A percentile compares a stretch with the other conserved stretches of the same genome.
Evolutionary conservation across 148 eudicot genomes (phyloP).

Genomic region (Chenopodium album): DNA sequence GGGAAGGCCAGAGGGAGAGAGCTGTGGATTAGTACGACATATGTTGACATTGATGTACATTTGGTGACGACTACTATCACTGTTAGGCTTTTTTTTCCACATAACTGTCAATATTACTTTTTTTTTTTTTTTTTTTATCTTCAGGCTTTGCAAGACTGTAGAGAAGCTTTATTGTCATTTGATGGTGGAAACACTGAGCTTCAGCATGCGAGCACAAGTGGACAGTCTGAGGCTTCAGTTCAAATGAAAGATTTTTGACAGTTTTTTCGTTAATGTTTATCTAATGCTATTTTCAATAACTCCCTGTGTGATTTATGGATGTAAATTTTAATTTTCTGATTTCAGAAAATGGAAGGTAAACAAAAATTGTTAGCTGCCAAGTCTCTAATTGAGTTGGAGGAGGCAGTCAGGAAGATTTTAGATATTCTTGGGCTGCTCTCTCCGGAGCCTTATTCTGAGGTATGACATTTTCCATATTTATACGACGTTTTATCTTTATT

Average conservation of each 20-base stretch:
- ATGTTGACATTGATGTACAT: too few relatives aligned
- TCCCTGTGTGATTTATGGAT: background rate
- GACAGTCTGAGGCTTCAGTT: background rate
- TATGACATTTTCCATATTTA: too few relatives aligned
- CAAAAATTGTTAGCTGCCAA: background rate
- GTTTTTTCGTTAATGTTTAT: too few relatives aligned
- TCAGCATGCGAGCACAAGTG: background rate
- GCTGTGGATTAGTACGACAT: too few relatives aligned
- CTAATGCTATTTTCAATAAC: too few relatives aligned
- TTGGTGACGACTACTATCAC: too few relatives aligned
- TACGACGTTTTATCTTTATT: background rate
- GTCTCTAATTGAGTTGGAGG: background rate
- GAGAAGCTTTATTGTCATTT: background rate
- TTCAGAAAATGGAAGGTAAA: background rate
- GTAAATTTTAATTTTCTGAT: background rate
- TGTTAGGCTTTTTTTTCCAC: too few relatives aligned
- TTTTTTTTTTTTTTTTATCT: too few relatives aligned
- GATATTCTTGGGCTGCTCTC: background rate
- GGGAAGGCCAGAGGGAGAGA: too few relatives aligned
- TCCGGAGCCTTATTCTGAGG: background rate
- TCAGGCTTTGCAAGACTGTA: background rate
- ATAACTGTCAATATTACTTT: too few relatives aligned
- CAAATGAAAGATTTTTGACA: background rate
- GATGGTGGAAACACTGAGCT: background rate
- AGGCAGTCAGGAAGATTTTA: background rate